Evolutionary conservation across 805 yeast species (phyloP).

Genomic region (Lipomyces starkeyi): DNA sequence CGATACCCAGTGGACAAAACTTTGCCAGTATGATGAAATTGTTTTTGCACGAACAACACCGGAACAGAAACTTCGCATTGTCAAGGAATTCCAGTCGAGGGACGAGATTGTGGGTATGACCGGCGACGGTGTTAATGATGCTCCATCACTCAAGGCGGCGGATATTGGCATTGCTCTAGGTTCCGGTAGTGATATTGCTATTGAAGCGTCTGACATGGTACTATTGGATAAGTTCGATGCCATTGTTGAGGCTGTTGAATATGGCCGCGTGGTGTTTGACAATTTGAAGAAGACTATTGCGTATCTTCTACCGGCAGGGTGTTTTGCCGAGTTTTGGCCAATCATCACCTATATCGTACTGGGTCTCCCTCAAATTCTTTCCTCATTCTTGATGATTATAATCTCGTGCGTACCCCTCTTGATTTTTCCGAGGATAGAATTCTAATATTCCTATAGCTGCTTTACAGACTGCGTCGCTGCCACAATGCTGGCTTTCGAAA

Average conservation of each 20-base stretch:
- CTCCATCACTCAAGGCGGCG: conserved; percentile 93
- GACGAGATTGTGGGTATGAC: conserved; percentile 84
- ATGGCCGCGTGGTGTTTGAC: conserved; percentile 95
- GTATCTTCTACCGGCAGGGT: no score
- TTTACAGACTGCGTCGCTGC: conserved; percentile 57
- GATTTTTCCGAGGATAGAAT: neutral
- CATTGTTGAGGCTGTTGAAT: conserved; percentile 88
- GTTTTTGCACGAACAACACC: no score
- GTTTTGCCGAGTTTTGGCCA: no score
- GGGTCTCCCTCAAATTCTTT: no score
- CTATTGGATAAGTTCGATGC: conserved; percentile 94
- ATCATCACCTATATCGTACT: no score
- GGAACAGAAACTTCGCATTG: no score
- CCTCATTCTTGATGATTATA: no score
- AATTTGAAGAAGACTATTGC: conserved; percentile 72
- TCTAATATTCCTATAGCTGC: conserved; percentile 38
- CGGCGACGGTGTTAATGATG: conserved; percentile 98
- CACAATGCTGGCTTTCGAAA: conserved; percentile 43
- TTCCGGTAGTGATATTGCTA: conserved; percentile 97
- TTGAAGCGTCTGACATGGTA: conserved; percentile 97
- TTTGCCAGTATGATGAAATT: no score
- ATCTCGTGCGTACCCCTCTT: conserved; percentile 26
- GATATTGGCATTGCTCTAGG: conserved; percentile 91
- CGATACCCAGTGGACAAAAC: no score
- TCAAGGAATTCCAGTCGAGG: no score